A percentile compares a stretch with the other conserved stretches of the same genome.
Conservation (phyloP, 352 stramenopile species). For the Globisporangium splendens region DNA sequence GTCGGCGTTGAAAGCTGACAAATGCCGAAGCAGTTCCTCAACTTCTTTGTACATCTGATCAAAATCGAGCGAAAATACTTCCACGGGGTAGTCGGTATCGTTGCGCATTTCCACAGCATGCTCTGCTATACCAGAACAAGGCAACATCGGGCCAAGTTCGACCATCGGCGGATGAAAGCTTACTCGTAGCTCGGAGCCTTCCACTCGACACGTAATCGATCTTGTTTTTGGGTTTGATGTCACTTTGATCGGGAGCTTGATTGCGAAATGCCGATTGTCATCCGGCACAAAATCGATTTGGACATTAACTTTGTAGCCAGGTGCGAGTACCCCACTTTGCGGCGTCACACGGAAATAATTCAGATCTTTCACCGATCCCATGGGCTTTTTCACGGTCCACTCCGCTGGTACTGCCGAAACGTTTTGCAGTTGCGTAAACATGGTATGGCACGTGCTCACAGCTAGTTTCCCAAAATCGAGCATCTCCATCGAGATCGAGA, state of each 20-base stretch:
- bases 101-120: slow-evolving; percentile 81
- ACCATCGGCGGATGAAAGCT: slow-evolving; percentile 79
- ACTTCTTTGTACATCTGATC: slow-evolving; percentile 81
- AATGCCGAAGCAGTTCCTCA: slow-evolving; percentile 70
- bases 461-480: slow-evolving; percentile 91
- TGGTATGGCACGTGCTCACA: slow-evolving; percentile 83
- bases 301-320: slow-evolving; percentile 81
- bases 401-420: slow-evolving; percentile 81
- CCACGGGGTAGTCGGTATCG: slow-evolving; percentile 84
- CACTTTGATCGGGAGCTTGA: slow-evolving; percentile 90
- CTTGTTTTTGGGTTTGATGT: slow-evolving; percentile 73
- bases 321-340: slow-evolving; percentile 62
- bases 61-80: slow-evolving; percentile 92
- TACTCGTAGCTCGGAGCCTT: slow-evolving; percentile 77
- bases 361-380: slow-evolving; percentile 78
- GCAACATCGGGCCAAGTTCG: slow-evolving; percentile 86
- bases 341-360: slow-evolving; percentile 80
- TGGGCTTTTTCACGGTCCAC: slow-evolving; percentile 90
- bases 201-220: slow-evolving; percentile 69
- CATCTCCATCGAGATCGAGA: slow-evolving; percentile 74
- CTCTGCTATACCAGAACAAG: slow-evolving; percentile 45
- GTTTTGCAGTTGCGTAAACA: slow-evolving; percentile 93
- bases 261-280: slow-evolving; percentile 64
- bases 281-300: slow-evolving; percentile 89
- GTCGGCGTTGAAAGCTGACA: slow-evolving; percentile 56